Evolutionary conservation across 805 yeast species (phyloP), one percentile per base, ranked within the genome.

Genomic region (Wickerhamiella qilinensis): DNA sequence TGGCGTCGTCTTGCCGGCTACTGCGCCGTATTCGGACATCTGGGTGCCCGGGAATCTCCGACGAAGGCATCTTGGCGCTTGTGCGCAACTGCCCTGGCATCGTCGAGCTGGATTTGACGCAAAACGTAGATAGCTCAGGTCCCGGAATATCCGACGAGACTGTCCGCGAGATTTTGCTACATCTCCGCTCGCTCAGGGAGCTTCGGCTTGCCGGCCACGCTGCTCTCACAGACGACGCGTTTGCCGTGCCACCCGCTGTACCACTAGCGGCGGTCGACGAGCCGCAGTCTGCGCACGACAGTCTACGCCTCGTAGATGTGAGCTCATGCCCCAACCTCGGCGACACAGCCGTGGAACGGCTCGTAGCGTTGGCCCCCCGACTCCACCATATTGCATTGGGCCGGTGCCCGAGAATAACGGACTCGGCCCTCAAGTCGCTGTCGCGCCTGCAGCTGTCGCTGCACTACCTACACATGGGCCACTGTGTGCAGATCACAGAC

Each of bases 401-500:
- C 7, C 91, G 91, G 58, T 91, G 97, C 63, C 64, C 75, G 52
- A 75, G 76, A 51, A 73, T 88, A 21, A 83, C 96, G 1, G 96
- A 88, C 62, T 68, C 75, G 1, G 75, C 93, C 2, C 61, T 88
- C 31, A 64, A 74, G 37, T 73, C 82, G 15, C 64, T 91, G 44
- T 69, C 93, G 5, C 67, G 66, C 22, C 64, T 91, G 42, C 93
- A 88, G 3, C 71, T 79, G 51, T 76, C 77, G 47, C 64, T 88
- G 47, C 95, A 85, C 52, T 84, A 85, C 49, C 68, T 91, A 37
- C 97, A 91, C 60, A 68, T 88, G 43, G 97, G 97, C 15, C 97
- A 88, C 61, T 91, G 98, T 62, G 70, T 75, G 34, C 73, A 79
- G 52, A 80, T 88, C 41, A 88, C 96, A 1, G 97, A 88, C 60